Percentiles rank a stretch among this genome's conserved stretches.
phyloP scores from a whole-genome alignment of 495 filamentous ascomycete species.

The Polyplosphaeria fusca region DNA sequence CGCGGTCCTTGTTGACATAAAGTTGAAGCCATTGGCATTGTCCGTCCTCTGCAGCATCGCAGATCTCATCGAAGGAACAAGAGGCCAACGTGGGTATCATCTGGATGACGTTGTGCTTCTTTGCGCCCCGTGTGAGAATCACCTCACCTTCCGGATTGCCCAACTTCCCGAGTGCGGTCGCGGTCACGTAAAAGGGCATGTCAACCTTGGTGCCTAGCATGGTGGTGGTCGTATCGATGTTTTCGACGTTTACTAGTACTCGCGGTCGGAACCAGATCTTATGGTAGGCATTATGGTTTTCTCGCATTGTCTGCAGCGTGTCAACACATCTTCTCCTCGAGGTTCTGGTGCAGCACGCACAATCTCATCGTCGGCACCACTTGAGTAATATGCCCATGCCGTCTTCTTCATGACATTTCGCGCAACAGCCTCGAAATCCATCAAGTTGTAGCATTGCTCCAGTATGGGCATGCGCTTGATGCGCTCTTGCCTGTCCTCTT shows the following conservation, averaged over 20 bases:
- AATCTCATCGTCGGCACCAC: conserved; percentile 92
- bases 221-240: conserved; percentile 65
- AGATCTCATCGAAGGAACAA: conserved; percentile 95
- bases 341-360: conserved; percentile 48
- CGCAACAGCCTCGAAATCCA: conserved; percentile 73
- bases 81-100: conserved; percentile 99
- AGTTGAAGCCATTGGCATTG: conserved; percentile 97
- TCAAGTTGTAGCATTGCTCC: conserved; percentile 67
- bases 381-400: conserved; percentile 80
- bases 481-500: conserved; percentile 51
- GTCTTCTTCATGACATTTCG: conserved; percentile 61
- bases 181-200: conserved; percentile 91
- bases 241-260: conserved; percentile 72
- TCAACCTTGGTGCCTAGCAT: conserved; percentile 48
- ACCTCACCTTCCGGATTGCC: conserved; percentile 88
- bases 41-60: conserved; percentile 73
- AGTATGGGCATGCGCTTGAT: conserved; percentile 61
- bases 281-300: conserved; percentile 88
- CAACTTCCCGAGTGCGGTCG: conserved; percentile 87
- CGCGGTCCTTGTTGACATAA: conserved; percentile 96
- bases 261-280: conserved; percentile 72
- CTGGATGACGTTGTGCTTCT: conserved; percentile 82
- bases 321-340: not conserved
- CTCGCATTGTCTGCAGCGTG: conserved; percentile 72
- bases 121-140: conserved; percentile 77